Percentiles rank a stretch among this genome's conserved stretches.
Conservation (phyloP, 768 basidiomycete genomes). For the Roridomyces roridus region DNA sequence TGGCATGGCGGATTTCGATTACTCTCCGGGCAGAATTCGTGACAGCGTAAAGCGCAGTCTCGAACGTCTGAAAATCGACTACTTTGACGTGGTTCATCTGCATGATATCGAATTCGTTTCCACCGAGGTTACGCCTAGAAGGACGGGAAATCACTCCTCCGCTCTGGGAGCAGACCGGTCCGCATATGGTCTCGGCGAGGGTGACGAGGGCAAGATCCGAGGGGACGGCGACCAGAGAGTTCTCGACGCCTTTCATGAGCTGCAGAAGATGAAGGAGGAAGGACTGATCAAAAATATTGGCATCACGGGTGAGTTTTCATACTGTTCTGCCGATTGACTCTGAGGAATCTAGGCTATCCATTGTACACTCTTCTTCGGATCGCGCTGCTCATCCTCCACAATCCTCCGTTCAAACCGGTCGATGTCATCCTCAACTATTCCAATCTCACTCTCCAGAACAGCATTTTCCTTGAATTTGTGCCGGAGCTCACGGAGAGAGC, state of each 20-base stretch:
- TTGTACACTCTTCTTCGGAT: conserved; percentile 86
- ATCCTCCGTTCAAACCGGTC: conserved; percentile 69
- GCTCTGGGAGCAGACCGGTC: conserved; percentile 61
- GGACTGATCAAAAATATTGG: conserved; percentile 79
- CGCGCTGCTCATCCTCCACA: conserved; percentile 73
- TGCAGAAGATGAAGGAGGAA: conserved; percentile 72
- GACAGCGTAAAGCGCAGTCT: conserved; percentile 72
- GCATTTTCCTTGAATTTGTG: conserved; percentile 60
- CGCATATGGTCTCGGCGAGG: conserved; percentile 69
- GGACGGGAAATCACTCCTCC: conserved; percentile 58
- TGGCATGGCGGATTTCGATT: conserved; percentile 73
- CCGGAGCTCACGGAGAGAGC: conserved; percentile 66
- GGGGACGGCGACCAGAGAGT: conserved; percentile 78
- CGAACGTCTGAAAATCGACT: conserved; percentile 71
- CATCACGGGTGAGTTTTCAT: conserved; percentile 65
- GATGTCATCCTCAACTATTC: conserved; percentile 85
- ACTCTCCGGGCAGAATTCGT: conserved; percentile 69
- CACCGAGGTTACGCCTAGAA: conserved; percentile 52
- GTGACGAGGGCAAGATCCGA: conserved; percentile 59
- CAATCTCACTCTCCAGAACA: conserved; percentile 80
- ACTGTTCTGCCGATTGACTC: background rate
- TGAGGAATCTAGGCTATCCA: conserved; percentile 64
- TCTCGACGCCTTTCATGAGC: conserved; percentile 68
- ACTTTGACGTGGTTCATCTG: conserved; percentile 81
- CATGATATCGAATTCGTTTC: conserved; percentile 87